Evolutionary conservation across 176 grass and related monocot species (phyloP), one percentile per base, ranked within the genome.

Genomic region (Aechmea fasciata): DNA sequence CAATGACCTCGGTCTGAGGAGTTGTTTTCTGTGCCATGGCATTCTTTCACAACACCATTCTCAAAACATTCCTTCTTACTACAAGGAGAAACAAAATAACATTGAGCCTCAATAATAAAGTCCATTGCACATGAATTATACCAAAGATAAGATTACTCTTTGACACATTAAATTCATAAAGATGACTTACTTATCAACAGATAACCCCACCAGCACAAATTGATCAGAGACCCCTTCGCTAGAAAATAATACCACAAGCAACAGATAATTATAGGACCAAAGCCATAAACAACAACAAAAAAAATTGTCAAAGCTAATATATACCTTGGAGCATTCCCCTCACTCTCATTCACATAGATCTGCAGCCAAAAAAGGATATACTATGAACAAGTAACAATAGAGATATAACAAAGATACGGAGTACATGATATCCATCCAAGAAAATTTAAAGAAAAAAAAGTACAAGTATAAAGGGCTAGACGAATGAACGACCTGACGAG

Each of bases 171-270:
- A 69, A 71, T 53, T 24, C 70, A 74, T 33, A 78, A 14, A 68
- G 80, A 75, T 79, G 72, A 66, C 67, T 80, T 92, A 92, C 93
- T 79, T 69, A 69, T 89, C 67, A 64, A 62, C 78, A 23, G 47
- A 64, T 76, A 96, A 73, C 80, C 71, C 88, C 51, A 82, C 78
- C 33, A 90, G 71, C 26, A 90, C 78, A 87, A 96, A 89, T 74
- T 83, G 83, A 82, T 52, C 69, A 70, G 88, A 79, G n/a, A 57
- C 57, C 54, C 78, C 41, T 50, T 87, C 70, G 76, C 93, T 96
- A 83, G 65, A 84, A 87, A 41, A 41, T 41, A 41, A 41, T 41
- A 41, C 33, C 33, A 41, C 33, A 41, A 41, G 3, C 33, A 3
- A 41, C 33, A 41, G 33, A 41, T 41, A 33, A 41, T 4, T 41